These are phyloP conservation scores for Pisolithus orientalis DNA, from an alignment of 768 basidiomycete species.

Conservation along the genomic window DNA sequence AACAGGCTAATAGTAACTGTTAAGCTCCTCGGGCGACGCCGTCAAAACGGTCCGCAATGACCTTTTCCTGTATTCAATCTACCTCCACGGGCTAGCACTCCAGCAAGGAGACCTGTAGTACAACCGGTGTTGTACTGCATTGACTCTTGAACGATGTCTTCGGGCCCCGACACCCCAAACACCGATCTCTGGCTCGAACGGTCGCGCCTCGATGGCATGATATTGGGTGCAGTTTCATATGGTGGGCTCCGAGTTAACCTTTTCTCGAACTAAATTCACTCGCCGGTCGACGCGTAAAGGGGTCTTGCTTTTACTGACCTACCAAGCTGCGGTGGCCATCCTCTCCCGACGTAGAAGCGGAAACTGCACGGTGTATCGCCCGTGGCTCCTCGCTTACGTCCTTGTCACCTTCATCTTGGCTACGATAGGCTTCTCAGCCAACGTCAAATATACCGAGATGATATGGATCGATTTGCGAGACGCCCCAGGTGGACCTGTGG, in stretches of 20 bases:
- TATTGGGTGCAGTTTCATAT: slow-evolving; percentile 14
- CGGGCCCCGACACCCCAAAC: slow-evolving; percentile 7
- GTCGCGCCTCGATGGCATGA: slow-evolving; percentile 20
- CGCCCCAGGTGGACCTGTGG: slow-evolving; percentile 7
- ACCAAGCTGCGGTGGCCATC: slow-evolving; percentile 11
- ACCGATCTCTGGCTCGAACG: slow-evolving; percentile 24
- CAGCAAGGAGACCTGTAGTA: no score
- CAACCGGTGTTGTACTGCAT: no score
- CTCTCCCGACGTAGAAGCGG: neutral
- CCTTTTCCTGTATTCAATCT: no score
- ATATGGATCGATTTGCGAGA: slow-evolving; percentile 28
- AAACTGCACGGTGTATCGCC: slow-evolving; percentile 1
- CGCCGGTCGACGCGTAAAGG: slow-evolving; percentile 7
- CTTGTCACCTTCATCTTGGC: slow-evolving; percentile 21
- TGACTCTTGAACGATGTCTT: slow-evolving; percentile 6
- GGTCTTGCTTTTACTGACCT: slow-evolving; percentile 15
- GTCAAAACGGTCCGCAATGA: no score
- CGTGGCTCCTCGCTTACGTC: slow-evolving; percentile 16
- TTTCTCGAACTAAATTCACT: neutral
- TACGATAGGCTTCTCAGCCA: slow-evolving; percentile 18
- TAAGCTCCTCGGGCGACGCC: no score
- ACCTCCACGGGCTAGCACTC: no score
- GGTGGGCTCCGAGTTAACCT: slow-evolving; percentile 5
- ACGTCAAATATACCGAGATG: slow-evolving; percentile 24
- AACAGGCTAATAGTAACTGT: no score